Base-by-base conservation (phyloP, 345 rosid genomes). In the Laguncularia racemosa region DNA sequence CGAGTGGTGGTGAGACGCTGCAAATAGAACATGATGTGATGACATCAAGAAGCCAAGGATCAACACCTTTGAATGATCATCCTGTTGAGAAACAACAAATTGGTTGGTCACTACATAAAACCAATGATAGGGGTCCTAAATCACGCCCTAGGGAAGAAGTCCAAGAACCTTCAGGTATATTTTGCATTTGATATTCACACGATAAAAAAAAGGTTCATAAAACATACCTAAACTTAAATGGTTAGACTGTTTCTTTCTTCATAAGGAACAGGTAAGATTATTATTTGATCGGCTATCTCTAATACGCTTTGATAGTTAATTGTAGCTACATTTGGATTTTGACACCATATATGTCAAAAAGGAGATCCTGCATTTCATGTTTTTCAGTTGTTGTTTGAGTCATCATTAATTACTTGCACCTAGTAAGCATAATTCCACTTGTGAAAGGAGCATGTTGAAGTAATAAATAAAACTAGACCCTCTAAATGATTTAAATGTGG, bases 51-150 rank as follows among this genome's bases (percentile, higher is more conserved):
- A 70, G 69, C n/a, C 76, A 59, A 16, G 70, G 66, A 16, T 53
- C 75, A 6, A 73, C 60, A 48, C 45, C 71, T 11, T 12, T 20
- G 6, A 23, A 19, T 13, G 78, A 71, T 14, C 64, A 46, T 1
- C 19, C 59, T 6, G 13, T 40, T 53, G 70, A 65, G 14, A 68
- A 58, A 13, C 65, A 49, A 55, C 71, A 68, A 11, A 56, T 16
- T 44, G 74, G 64, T 7, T 55, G 62, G 46, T 54, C 55, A 2
- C 59, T 66, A 28, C 49, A 26, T 16, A 46, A 61, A 47, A n/a
- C 68, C 44, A 65, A 52, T 12, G 77, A 72, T 6, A 73, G 56
- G 53, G 65, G n/a, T 40, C 73, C 77, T n/a, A 69, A 45, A 61
- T 62, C 78, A 0, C 66, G 64, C 16, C 14, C 65, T 62, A 66